phyloP scores from a whole-genome alignment of 2,329 filamentous ascomycete genomes.

The Exophiala spinifera region DNA sequence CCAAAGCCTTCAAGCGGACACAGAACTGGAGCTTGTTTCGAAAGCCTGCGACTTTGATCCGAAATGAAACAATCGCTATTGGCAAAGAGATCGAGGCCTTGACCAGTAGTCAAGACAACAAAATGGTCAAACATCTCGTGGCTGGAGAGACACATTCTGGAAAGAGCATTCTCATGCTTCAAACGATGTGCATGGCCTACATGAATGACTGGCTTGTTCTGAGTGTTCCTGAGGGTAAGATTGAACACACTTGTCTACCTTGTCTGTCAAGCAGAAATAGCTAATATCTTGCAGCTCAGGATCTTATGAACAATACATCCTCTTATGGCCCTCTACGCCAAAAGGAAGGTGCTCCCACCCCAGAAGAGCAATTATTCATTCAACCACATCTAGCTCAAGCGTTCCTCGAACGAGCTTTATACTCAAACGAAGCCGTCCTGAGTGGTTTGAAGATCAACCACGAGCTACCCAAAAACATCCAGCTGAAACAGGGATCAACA shows the following conservation, averaged over 20 bases:
- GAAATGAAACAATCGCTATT: constrained; percentile 73
- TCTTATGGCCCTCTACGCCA: constrained; percentile 68
- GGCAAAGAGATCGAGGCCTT: constrained; percentile 61
- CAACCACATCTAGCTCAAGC: constrained; percentile 75
- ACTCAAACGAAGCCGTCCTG: constrained; percentile 69
- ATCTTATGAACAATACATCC: constrained; percentile 74
- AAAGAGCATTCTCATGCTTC: constrained; percentile 82
- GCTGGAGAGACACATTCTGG: constrained; percentile 72
- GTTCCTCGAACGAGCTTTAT: constrained; percentile 68
- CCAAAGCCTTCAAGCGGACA: constrained; percentile 84
- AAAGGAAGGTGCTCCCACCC: constrained; percentile 2
- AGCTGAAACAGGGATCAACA: constrained; percentile 55
- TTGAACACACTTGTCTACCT: too few species aligned
- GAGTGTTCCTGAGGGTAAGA: constrained; percentile 79
- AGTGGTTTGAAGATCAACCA: constrained; percentile 49
- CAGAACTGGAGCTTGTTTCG: constrained; percentile 88
- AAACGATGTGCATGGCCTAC: constrained; percentile 77
- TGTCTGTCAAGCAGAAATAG: background rate
- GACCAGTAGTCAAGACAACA: constrained; percentile 38
- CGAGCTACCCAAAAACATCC: constrained; percentile 56
- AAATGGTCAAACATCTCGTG: constrained; percentile 58
- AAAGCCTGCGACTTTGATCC: constrained; percentile 72
- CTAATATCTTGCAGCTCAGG: constrained; percentile 58
- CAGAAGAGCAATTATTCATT: constrained; percentile 59
- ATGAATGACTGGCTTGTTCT: constrained; percentile 85